phyloP scores from a whole-genome alignment of 352 stramenopile genomes.

The Pythium coloratum region DNA sequence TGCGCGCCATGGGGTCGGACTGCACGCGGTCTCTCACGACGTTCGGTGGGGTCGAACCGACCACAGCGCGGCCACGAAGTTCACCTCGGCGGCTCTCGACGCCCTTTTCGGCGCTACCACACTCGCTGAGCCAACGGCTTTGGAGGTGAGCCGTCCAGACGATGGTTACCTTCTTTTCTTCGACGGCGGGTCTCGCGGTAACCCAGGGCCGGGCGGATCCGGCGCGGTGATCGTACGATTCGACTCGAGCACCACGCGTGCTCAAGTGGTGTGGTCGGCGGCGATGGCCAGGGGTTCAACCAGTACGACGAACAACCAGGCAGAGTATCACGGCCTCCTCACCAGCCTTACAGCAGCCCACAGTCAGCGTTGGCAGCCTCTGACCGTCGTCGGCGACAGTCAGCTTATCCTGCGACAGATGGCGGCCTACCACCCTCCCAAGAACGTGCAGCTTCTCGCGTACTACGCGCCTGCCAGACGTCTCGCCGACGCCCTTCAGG shows the following conservation, averaged over 20 bases:
- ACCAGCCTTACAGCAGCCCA: conserved; percentile 3
- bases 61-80: neutral
- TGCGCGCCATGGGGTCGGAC: neutral
- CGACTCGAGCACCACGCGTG: neutral
- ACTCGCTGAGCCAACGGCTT: neutral
- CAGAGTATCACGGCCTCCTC: conserved; percentile 8
- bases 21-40: neutral
- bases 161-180: conserved; percentile 11
- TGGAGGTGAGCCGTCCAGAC: neutral
- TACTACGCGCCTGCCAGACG: neutral
- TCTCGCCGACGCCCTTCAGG: neutral
- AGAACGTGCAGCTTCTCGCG: neutral
- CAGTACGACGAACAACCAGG: conserved; percentile 19
- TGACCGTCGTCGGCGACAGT: conserved; percentile 19
- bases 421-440: neutral
- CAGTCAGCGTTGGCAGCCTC: neutral
- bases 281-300: neutral
- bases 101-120: neutral
- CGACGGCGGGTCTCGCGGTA: conserved; percentile 9
- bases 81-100: neutral
- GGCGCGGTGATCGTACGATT: neutral
- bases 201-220: conserved; percentile 8
- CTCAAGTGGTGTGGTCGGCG: neutral
- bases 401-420: conserved; percentile 11
- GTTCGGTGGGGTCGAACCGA: neutral